Evolutionary conservation across 441 rosid species (phyloP).

Genomic region (Aquilaria agallochum): DNA sequence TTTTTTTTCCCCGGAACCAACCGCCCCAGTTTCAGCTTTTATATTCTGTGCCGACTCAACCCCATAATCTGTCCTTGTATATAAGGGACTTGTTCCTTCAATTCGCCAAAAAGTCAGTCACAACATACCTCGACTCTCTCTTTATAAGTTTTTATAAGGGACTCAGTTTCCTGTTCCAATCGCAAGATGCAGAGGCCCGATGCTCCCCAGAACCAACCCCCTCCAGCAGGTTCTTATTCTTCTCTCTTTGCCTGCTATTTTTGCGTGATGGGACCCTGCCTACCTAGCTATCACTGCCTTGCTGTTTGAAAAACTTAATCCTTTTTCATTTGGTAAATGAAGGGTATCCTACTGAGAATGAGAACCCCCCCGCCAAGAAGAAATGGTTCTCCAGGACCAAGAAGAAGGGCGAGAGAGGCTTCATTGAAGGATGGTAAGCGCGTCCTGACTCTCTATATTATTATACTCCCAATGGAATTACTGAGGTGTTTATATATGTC

Average conservation of each 20-base stretch:
- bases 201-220: conserved; percentile 25
- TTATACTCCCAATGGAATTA: not conserved
- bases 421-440: conserved; percentile 57
- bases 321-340: conserved; percentile 3
- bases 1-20: no score
- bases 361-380: conserved; percentile 25
- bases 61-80: no score
- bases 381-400: conserved; percentile 26
- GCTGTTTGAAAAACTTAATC: conserved; percentile 5
- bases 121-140: no score
- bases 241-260: not conserved
- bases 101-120: no score
- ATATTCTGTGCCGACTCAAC: no score
- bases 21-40: no score
- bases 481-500: not conserved
- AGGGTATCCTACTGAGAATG: conserved; percentile 37
- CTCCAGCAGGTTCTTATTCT: conserved; percentile 35
- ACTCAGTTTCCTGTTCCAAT: no score
- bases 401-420: conserved; percentile 60
- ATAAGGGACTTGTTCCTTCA: no score
- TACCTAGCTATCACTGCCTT: not conserved
- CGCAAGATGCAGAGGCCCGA: conserved; percentile 23
- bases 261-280: no score
- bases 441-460: not conserved
- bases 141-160: no score